Percentiles rank a stretch among this genome's conserved stretches.
Conservation (phyloP, 1,284 basidiomycete genomes). For the Grifola frondosa region DNA sequence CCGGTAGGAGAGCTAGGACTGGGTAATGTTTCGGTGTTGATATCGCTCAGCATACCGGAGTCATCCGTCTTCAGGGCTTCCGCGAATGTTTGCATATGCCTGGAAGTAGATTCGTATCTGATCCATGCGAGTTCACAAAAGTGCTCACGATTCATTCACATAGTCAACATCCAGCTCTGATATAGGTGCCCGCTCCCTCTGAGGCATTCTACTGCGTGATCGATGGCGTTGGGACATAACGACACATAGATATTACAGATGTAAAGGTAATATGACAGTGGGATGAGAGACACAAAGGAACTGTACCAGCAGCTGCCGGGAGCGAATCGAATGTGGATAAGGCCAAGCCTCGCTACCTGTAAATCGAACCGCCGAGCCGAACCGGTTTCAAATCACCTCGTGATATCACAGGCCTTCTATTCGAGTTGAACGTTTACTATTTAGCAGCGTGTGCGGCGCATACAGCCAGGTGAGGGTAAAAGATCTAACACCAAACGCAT, state of each 20-base stretch:
- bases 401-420: too few species aligned
- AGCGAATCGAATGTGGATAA: constrained; percentile 2
- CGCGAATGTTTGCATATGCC: constrained; percentile 72
- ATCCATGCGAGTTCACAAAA: not conserved
- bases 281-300: constrained; percentile 4
- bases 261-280: constrained; percentile 3
- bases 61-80: constrained; percentile 67
- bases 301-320: constrained; percentile 11
- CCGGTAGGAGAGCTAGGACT: constrained; percentile 35
- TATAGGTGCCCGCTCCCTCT: constrained; percentile 1
- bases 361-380: too few species aligned
- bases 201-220: not conserved
- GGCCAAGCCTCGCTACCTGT: too few species aligned
- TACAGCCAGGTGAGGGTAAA: not conserved
- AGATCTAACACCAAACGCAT: too few species aligned
- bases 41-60: constrained; percentile 34
- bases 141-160: constrained; percentile 68
- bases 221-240: constrained; percentile 7
- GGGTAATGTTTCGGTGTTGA: constrained; percentile 39
- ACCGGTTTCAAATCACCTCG: too few species aligned
- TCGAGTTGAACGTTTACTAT: too few species aligned
- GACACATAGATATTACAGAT: not conserved
- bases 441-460: too few species aligned
- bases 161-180: constrained; percentile 49
- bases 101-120: constrained; percentile 26